Conservation (phyloP, 2,329 filamentous ascomycete genomes). For the Chaetomium olivaceum region DNA sequence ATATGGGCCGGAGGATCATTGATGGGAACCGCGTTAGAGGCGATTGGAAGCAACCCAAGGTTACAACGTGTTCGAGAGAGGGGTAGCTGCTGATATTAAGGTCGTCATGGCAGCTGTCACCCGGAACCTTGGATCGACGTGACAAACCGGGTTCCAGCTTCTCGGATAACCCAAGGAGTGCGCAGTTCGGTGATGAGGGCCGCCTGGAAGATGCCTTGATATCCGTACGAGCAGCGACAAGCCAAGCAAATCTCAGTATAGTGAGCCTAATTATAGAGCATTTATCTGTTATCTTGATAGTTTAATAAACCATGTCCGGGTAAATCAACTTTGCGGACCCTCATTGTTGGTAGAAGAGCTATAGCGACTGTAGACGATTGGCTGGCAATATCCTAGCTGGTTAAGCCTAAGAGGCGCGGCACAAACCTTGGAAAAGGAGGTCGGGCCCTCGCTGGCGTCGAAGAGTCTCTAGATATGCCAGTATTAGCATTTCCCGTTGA, state of each 20-base stretch:
- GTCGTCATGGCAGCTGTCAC: background rate
- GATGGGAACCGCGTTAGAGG: background rate
- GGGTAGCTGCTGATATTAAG: background rate
- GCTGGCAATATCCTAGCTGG: conserved; percentile 4
- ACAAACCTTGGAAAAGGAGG: background rate
- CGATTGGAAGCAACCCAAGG: conserved; percentile 2
- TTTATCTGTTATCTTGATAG: background rate
- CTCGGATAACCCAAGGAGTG: background rate
- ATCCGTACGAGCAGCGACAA: background rate
- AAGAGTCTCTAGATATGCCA: background rate
- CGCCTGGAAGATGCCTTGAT: background rate
- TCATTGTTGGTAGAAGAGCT: background rate
- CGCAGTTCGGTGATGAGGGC: background rate
- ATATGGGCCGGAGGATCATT: background rate
- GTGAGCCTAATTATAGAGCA: conserved; percentile 17
- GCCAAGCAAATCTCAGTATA: background rate
- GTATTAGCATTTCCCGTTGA: background rate
- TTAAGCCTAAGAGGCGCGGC: background rate
- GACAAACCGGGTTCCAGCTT: conserved; percentile 10
- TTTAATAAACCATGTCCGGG: conserved; percentile 18
- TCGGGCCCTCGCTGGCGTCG: background rate
- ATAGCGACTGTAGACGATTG: conserved; percentile 2
- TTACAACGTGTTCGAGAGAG: conserved; percentile 7
- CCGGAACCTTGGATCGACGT: background rate
- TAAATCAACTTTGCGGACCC: conserved; percentile 12